Percentiles rank a stretch among this genome's conserved stretches.
Conservation (phyloP, 768 basidiomycete species). For the Cyclocybe aegerita region DNA sequence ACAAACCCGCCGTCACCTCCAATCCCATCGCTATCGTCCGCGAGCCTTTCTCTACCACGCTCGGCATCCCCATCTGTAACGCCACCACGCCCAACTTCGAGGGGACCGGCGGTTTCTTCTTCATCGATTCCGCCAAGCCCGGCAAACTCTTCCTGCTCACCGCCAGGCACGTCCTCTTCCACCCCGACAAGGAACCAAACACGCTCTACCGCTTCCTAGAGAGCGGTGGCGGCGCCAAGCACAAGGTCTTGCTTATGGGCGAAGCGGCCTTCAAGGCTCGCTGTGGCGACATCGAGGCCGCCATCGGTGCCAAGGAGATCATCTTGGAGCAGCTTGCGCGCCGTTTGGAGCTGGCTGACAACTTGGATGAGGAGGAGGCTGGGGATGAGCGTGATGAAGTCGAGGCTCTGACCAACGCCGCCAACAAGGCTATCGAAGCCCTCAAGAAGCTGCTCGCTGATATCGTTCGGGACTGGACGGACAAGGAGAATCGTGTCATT, state of each 20-base stretch:
- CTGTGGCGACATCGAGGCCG: constrained; percentile 13
- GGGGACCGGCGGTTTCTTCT: constrained; percentile 33
- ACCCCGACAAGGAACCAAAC: constrained; percentile 15
- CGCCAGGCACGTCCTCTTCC: constrained; percentile 24
- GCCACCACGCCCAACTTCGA: constrained; percentile 17
- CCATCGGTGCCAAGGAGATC: constrained; percentile 6
- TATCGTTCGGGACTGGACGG: constrained; percentile 20
- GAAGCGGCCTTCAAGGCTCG: constrained; percentile 14
- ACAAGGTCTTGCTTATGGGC: constrained; percentile 25
- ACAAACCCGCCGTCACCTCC: too few relatives aligned
- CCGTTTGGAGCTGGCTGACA: constrained; percentile 4
- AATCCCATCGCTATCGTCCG: too few relatives aligned
- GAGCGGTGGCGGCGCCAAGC: constrained; percentile 9
- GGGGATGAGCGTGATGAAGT: constrained; percentile 3
- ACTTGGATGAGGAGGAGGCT: constrained; percentile 4
- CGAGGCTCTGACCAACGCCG: too few relatives aligned
- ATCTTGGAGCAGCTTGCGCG: constrained; percentile 4
- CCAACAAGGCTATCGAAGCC: constrained; percentile 4
- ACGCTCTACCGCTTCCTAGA: constrained; percentile 14
- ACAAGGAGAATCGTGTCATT: constrained; percentile 17
- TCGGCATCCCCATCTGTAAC: constrained; percentile 27
- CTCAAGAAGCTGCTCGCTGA: constrained; percentile 18
- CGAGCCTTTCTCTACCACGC: too few relatives aligned
- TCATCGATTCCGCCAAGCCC: constrained; percentile 18
- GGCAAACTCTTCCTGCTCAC: constrained; percentile 26